Evolutionary conservation across 1,139 yeast species (phyloP).

Genomic region (Meyerozyma elateridarum): DNA sequence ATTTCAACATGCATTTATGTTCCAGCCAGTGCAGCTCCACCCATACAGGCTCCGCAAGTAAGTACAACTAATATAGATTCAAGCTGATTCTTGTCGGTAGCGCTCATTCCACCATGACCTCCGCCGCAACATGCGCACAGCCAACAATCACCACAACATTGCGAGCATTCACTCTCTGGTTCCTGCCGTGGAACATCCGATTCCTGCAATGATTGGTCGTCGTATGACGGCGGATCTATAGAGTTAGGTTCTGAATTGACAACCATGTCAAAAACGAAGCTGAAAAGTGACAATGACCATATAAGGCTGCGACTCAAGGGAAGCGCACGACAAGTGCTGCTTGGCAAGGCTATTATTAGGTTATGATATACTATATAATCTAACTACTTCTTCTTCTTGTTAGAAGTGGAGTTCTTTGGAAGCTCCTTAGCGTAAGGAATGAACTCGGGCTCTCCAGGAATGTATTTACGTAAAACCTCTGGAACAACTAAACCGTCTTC

Average conservation of each 20-base stretch:
- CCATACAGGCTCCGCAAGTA: too few species aligned
- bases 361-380: too few species aligned
- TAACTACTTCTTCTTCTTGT: slow-evolving; percentile 50
- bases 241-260: too few species aligned
- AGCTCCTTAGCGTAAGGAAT: slow-evolving; percentile 85
- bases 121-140: background rate
- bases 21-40: too few species aligned
- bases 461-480: slow-evolving; percentile 89
- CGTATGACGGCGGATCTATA: too few species aligned
- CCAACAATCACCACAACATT: background rate
- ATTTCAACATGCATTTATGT: too few species aligned
- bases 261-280: too few species aligned
- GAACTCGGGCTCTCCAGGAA: slow-evolving; percentile 98
- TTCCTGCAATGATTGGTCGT: too few species aligned
- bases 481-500: slow-evolving; percentile 93
- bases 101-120: background rate
- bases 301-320: too few species aligned
- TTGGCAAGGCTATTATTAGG: too few species aligned
- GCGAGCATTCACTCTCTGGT: slow-evolving; percentile 1
- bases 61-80: slow-evolving; percentile 1
- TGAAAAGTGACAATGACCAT: too few species aligned
- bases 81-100: background rate
- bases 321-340: too few species aligned
- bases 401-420: slow-evolving; percentile 89
- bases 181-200: background rate